Evolutionary conservation across 2,329 filamentous ascomycete genomes (phyloP), one percentile per base, ranked within the genome.

Genomic region (Botrytis sinoallii): DNA sequence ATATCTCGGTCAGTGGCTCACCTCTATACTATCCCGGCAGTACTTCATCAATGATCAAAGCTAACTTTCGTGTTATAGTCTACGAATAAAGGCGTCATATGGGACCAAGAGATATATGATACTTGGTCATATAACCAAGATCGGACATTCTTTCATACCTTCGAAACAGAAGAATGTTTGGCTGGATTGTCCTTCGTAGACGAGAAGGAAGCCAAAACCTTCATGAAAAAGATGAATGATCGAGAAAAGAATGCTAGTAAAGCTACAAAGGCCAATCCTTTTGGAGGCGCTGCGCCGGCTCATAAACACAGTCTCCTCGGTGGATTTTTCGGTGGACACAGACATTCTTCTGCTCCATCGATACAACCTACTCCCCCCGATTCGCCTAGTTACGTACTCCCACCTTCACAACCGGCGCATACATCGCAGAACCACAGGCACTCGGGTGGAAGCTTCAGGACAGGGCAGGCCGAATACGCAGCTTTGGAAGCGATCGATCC

Each of bases 71-170:
- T 80, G 95, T n/a, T 57, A 64, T 81, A 95, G 91, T 88, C 93
- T 73, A 86, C 91, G 69, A 91, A 90, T 81, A 89, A 92, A 81
- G 95, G 95, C 74, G 94, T 98, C 69, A 92, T 98, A 80, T 98
- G 94, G 94, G 95, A 97, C 80, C 95, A 98, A 84, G 96, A 99
- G 84, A 94, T 99, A 79, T 99, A 97, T 84, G 95, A 99, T 79
- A 91, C 90, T 69, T 98, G 97, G 87, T 87, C 88, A 76, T 99
- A 98, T 86, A 97, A 98, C 84, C 95, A 98, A 81, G 96, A 99
- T 82, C 91, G 96, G 75, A 95, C 93, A 75, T 99, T 98, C 84
- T 99, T 99, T 84, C 95, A 98, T 84, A 94, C 93, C 9, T 99
- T 99, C 82, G 96, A 99, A 84, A 88, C 97, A 73, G 95, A 98